A percentile compares a stretch with the other conserved stretches of the same genome.
These are phyloP conservation scores for Gloeopeniophorella convolvens DNA, from an alignment of 768 basidiomycete genomes.

Conservation along the genomic window DNA sequence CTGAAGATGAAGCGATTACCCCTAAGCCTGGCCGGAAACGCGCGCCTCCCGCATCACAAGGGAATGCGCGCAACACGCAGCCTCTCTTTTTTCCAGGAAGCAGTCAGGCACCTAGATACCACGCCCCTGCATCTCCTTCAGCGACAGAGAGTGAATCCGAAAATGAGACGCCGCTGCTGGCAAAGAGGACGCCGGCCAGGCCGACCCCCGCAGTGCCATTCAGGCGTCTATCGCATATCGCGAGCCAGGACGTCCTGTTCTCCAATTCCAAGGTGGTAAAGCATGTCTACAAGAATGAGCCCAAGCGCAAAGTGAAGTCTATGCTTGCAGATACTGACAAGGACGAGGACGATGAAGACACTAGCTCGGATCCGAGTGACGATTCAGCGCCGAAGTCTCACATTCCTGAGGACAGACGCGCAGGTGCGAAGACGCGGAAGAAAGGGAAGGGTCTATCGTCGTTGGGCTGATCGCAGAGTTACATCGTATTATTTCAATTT, in stretches of 20 bases:
- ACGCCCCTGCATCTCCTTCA: neutral
- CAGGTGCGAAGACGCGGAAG: neutral
- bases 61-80: neutral
- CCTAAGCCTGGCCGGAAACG: neutral
- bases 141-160: conserved; percentile 13
- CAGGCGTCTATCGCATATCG: conserved; percentile 9
- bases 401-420: conserved; percentile 20
- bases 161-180: neutral
- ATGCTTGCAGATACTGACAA: neutral
- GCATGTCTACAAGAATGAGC: neutral
- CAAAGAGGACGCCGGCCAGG: conserved; percentile 3
- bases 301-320: neutral
- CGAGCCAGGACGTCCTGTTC: conserved; percentile 11
- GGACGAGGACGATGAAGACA: conserved; percentile 10
- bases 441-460: conserved; percentile 12
- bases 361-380: conserved; percentile 16
- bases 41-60: neutral
- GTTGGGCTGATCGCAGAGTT: neutral
- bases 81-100: conserved; percentile 19
- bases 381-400: conserved; percentile 9
- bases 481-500: neutral
- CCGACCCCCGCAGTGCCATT: neutral
- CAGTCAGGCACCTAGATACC: conserved; percentile 12
- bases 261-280: neutral
- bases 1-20: neutral